phyloP scores from a whole-genome alignment of 768 basidiomycete genomes.

The Leucogyrophana mollusca region DNA sequence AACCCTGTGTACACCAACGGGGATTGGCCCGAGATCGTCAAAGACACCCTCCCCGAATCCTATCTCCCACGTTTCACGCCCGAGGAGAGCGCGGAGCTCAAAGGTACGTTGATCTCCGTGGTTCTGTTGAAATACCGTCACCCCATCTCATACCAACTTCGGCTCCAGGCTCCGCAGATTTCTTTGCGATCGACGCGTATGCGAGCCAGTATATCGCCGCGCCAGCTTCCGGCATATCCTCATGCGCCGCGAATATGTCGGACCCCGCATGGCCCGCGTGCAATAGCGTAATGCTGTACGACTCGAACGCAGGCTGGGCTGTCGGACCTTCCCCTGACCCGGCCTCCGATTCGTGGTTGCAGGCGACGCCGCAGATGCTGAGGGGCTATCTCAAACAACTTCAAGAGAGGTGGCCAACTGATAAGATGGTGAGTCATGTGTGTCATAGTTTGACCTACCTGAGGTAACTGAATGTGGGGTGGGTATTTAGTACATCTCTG shows the following conservation, averaged over 20 bases:
- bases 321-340: conserved; percentile 46
- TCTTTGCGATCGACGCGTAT: conserved; percentile 52
- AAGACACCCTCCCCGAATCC: conserved; percentile 43
- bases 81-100: conserved; percentile 42
- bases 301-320: conserved; percentile 47
- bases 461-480: neutral
- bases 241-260: conserved; percentile 40
- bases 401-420: conserved; percentile 41
- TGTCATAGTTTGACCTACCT: conserved; percentile 6
- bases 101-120: conserved; percentile 33
- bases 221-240: conserved; percentile 41
- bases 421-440: conserved; percentile 39
- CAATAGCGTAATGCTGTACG: conserved; percentile 37
- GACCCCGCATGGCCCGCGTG: conserved; percentile 55
- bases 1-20: conserved; percentile 51
- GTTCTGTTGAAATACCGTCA: neutral
- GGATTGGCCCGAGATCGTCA: conserved; percentile 52
- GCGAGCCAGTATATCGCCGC: conserved; percentile 40
- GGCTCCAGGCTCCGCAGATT: conserved; percentile 45
- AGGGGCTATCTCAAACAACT: conserved; percentile 33
- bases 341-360: conserved; percentile 38
- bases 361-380: conserved; percentile 42
- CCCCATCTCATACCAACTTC: neutral
- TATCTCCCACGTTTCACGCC: conserved; percentile 48
- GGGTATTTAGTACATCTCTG: conserved; percentile 39